phyloP scores from a whole-genome alignment of 495 filamentous ascomycete genomes.

The Astrothelium macrocarpum region DNA sequence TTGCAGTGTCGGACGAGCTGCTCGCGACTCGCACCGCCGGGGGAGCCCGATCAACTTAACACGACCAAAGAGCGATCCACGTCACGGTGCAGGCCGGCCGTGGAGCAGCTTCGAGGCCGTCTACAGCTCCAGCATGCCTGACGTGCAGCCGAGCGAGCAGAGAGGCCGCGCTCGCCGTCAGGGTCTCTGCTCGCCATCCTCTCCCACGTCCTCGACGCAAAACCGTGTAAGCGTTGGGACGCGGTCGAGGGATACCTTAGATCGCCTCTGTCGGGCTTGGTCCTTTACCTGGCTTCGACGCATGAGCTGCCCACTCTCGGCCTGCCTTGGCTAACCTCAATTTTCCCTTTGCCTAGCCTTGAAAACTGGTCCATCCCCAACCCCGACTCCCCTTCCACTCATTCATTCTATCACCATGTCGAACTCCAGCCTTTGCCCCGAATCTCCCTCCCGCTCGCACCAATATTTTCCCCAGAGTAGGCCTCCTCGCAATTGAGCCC shows the following conservation, averaged over 20 bases:
- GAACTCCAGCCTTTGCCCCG: background rate
- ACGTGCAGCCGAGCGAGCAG: background rate
- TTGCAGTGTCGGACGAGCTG: background rate
- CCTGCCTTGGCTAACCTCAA: constrained; percentile 5
- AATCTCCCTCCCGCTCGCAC: background rate
- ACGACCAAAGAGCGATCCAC: background rate
- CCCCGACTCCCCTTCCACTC: constrained; percentile 3
- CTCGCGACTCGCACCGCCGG: background rate
- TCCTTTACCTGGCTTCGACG: constrained; percentile 1
- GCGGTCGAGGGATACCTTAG: background rate
- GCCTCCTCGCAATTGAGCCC: background rate
- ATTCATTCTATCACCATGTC: constrained; percentile 3
- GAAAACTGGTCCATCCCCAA: background rate
- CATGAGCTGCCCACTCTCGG: background rate
- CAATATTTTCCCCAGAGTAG: background rate
- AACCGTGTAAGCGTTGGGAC: constrained; percentile 1
- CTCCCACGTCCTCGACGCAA: background rate
- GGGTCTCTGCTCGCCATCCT: background rate
- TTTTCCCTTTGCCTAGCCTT: background rate
- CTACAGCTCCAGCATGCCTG: background rate
- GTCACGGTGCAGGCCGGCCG: background rate
- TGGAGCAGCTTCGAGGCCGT: too few species aligned
- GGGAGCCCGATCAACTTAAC: background rate
- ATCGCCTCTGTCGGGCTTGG: background rate
- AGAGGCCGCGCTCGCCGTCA: background rate